A percentile compares a stretch with the other conserved stretches of the same genome.
phyloP scores from a whole-genome alignment of 2,329 filamentous ascomycete species.

The Parascedosporium putredinis region DNA sequence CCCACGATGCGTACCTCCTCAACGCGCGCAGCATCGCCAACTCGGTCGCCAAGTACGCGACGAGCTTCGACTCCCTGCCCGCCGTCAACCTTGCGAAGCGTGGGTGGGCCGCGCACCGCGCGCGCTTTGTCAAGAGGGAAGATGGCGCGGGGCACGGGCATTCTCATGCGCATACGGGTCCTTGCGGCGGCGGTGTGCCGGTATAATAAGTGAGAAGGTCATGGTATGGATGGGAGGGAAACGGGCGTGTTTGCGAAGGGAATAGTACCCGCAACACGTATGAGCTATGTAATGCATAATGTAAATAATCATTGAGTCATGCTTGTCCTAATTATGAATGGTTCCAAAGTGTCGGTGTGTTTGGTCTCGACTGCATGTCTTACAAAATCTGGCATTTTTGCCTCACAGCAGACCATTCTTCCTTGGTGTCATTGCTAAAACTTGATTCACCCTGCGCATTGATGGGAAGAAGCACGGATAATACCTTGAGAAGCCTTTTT shows the following conservation, averaged over 20 bases:
- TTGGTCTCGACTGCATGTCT: too few relatives aligned
- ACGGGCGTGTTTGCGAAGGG: not conserved
- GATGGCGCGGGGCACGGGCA: conserved; percentile 10
- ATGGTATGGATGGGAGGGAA: not conserved
- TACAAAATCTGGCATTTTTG: too few relatives aligned
- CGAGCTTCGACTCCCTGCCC: conserved; percentile 26
- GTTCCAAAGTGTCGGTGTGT: too few relatives aligned
- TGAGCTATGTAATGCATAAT: not conserved
- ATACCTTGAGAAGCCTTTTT: too few relatives aligned
- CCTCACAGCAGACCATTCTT: too few relatives aligned
- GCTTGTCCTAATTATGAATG: too few relatives aligned
- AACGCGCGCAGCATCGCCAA: conserved; percentile 33
- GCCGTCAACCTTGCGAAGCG: conserved; percentile 17
- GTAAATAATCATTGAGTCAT: too few relatives aligned
- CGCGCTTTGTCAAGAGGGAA: conserved; percentile 18
- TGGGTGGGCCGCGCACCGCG: conserved; percentile 20
- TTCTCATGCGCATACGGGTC: conserved; percentile 17
- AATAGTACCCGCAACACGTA: not conserved
- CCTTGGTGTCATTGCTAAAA: too few relatives aligned
- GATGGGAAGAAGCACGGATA: too few relatives aligned
- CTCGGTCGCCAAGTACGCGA: conserved; percentile 29
- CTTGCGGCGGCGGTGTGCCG: conserved; percentile 18
- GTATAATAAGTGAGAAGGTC: not conserved
- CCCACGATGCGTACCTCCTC: conserved; percentile 32
- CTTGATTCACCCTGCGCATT: too few relatives aligned